Base-by-base conservation (phyloP, 805 yeast genomes). In the Sugiyamaella marilandica region DNA sequence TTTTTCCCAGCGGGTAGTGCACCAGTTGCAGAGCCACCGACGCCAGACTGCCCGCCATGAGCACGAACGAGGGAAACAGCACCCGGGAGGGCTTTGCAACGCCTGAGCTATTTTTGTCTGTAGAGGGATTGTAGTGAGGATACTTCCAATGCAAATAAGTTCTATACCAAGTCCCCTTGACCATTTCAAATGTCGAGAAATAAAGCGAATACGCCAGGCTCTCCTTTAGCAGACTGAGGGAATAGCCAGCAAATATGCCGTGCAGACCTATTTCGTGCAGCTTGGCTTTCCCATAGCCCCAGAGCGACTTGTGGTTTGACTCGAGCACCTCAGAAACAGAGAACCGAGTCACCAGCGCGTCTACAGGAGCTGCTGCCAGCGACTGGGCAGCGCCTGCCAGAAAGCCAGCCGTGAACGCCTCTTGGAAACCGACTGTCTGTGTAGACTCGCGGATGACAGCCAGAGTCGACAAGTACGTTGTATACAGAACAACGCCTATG, bases 341-440 rank as follows among this genome's bases (percentile, higher is more conserved):
- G 58, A 91, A 87, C 59, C 97, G 75, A 1, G 95, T 81, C 63
- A 85, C 86, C 2, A 92, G 81, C 7, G 97, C 96, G 69, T 92
- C 97, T 3, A 92, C 75, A 0, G 98, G 98, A 1, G 97, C 92
- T 1, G 96, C 96, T 0, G 88, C 91, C 14, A 88, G 70, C n/a
- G 95, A 85, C 61, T 94, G 96, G 21, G 83, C 81, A 0, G 84
- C 81, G 1, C 97, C 97, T 0, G 97, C 97, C 0, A 87, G 58
- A 52, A 84, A 81, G 0, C 98, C 98, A 0, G 97, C 88, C 46
- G 81, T 68, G 68, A 87, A 80, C n/a, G 74, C 26, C 35, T 49
- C 39, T 2, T 18, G 10, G 14, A 41, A 18, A 11, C 21, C 16
- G 18, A 43, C 39, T 10, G 45, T 31, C 4, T 34, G 47, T 10